A percentile compares a stretch with the other conserved stretches of the same genome.
Conservation (phyloP, 2,329 filamentous ascomycete species). For the Sporothrix schenckii region DNA sequence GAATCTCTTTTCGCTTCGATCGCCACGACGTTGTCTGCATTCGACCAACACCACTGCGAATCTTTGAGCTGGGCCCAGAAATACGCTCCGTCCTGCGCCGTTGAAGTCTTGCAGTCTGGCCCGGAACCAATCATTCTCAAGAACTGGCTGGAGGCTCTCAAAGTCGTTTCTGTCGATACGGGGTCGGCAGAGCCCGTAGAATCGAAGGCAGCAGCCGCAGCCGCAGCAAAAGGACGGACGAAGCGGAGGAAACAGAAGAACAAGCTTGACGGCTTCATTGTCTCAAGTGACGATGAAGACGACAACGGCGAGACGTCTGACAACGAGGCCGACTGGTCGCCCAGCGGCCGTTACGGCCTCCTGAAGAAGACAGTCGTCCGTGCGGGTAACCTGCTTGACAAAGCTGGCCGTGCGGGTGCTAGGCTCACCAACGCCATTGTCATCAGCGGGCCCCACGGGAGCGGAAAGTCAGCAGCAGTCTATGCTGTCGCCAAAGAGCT, state of each 20-base stretch:
- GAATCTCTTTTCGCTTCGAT: conserved; percentile 60
- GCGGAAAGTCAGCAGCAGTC: conserved; percentile 89
- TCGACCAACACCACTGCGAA: conserved; percentile 79
- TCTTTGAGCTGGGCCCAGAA: conserved; percentile 76
- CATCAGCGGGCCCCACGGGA: conserved; percentile 84
- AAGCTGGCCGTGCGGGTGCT: conserved; percentile 44
- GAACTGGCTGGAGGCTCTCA: conserved; percentile 78
- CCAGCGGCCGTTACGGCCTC: conserved; percentile 45
- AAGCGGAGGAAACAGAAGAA: conserved; percentile 67
- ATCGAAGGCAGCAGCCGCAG: conserved; percentile 39
- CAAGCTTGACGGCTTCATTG: conserved; percentile 78
- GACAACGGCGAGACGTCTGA: conserved; percentile 67
- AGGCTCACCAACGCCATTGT: conserved; percentile 76
- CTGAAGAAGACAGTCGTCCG: conserved; percentile 60
- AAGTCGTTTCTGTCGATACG: conserved; percentile 74
- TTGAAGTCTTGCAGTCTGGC: conserved; percentile 74
- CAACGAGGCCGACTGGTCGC: conserved; percentile 55
- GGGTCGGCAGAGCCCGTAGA: conserved; percentile 49
- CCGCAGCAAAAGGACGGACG: conserved; percentile 44
- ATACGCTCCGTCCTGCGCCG: conserved; percentile 71
- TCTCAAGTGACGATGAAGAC: conserved; percentile 80
- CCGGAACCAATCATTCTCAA: conserved; percentile 71
- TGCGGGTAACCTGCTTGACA: conserved; percentile 43
- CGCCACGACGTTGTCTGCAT: conserved; percentile 68
- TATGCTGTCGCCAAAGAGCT: conserved; percentile 91